Base-by-base conservation (phyloP, 108 stramenopile species). In the Pseudonitzschia pungens region DNA sequence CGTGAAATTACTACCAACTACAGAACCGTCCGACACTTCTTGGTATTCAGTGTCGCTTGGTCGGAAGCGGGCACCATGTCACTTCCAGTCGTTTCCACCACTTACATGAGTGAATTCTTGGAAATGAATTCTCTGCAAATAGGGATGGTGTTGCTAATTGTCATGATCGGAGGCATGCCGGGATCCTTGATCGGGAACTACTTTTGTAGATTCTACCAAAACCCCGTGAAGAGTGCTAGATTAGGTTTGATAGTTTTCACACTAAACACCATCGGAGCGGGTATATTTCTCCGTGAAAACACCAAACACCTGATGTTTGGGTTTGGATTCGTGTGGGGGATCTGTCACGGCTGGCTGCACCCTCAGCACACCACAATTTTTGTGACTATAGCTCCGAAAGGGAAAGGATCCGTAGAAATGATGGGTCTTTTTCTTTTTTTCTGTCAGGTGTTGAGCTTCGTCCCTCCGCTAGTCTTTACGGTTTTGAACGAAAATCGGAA, bases 381-480 rank as follows among this genome's bases (percentile, higher is more conserved):
- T 36, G 62, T 63, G 54, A 55, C 54, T 10, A 24, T 55, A 20
- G 2, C 26, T 22, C 40, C 87, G 84, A 16, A 56, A 60, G 50
- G 81, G 78, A 1, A 83, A 86, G 69, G 86, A 84, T 62, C 81
- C 80, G 29, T 24, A 2, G 90, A 91, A 67, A 53, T 91, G 44
- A 87, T 85, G 84, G 90, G 90, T 51, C 43, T 83, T 24, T 91
- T 81, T 67, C 58, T 87, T 8, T 88, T 87, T 77, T 75, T 76
- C 26, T 73, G 78, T 15, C 83, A 86, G 54, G 68, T 85, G 20
- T 6, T 87, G 0, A 79, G 74, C 0, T 92, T 87, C 87, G 54
- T 86, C 0, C 91, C 91, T 0, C 76, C 86, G 21, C 78, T 92
- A n/a, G 22, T 92, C 16, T 92, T 89, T 54, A 87, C 87, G 0